Evolutionary conservation across 2,329 filamentous ascomycete species (phyloP), one percentile per base, ranked within the genome.

Genomic region (Calonectria ilicicola): DNA sequence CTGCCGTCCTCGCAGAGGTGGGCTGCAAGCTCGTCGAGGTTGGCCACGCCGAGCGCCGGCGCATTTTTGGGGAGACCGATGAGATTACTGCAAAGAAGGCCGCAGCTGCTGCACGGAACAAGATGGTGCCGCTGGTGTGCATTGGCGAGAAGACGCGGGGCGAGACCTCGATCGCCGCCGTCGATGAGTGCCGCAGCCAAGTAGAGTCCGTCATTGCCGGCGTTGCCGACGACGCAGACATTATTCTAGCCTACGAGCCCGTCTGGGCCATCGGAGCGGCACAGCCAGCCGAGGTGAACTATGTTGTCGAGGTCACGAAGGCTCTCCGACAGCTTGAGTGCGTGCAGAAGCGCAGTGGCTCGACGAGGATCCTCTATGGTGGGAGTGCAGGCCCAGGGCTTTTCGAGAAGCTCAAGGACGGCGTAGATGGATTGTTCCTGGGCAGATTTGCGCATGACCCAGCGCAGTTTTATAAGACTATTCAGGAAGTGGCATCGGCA

Each of bases 231-330:
- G 87, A 91, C 19, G 90, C 91, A 0, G 92, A 95, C 60, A 89
- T 97, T 6, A 90, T 96, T 8, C 88, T 97, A 70, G 95, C 95
- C 1, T 97, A 97, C 80, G 95, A 97, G 85, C 95, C 95, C 9
- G 94, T 97, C 1, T 97, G 95, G 95, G 95, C 95, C 1, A 97
- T 97, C 82, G 95, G 95, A 0, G 92, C 94, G 12, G 86, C 89
- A 1, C 86, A 92, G 79, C 94, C 95, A 2, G 95, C 95, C 0
- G 89, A 89, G 9, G 89, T 92, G 21, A 91, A 92, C 73, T 93
- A 97, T 80, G 93, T 97, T 0, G 89, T 93, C 5, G 89, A 87
- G 44, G 94, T 97, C 2, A 92, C 93, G 19, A 88, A 88, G 77
- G 90, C 90, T 21, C 87, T 96, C 62, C 88, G 92, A 67, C 79